A percentile compares a stretch with the other conserved stretches of the same genome.
Evolutionary conservation across 257 asterid genomes (phyloP).

Genomic region (Galeopsis tetrahit): DNA sequence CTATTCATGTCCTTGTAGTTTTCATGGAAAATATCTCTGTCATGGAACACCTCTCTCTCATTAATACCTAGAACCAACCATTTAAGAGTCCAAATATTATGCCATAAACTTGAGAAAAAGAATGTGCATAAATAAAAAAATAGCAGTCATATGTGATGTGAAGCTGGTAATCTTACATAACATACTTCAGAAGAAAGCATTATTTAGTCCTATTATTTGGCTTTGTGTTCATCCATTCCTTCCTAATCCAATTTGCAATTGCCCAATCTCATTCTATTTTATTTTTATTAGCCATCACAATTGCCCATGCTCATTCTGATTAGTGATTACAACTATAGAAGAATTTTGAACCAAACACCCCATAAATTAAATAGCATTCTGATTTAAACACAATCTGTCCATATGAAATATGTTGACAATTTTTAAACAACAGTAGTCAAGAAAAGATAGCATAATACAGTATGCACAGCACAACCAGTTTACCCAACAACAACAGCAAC

Average conservation of each 20-base stretch:
- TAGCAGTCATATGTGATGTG: neutral
- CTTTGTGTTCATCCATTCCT: neutral
- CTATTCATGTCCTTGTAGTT: slow-evolving; percentile 75
- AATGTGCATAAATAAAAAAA: neutral
- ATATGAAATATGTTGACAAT: slow-evolving; percentile 1
- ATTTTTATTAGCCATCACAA: no score
- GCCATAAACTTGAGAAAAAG: slow-evolving; percentile 24
- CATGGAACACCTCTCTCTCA: slow-evolving; percentile 60
- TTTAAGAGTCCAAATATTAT: slow-evolving; percentile 30
- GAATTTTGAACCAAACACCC: no score
- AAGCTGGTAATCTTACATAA: neutral
- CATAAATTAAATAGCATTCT: neutral
- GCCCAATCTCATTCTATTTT: no score
- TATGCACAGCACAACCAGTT: neutral
- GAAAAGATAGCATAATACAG: neutral
- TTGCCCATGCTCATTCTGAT: no score
- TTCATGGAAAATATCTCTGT: slow-evolving; percentile 55
- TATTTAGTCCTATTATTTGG: neutral
- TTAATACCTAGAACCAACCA: slow-evolving; percentile 40
- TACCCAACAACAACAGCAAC: slow-evolving; percentile 4
- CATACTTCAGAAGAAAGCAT: slow-evolving; percentile 6
- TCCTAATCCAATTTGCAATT: neutral
- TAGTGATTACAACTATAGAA: no score
- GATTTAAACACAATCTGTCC: slow-evolving; percentile 15
- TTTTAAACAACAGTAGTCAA: neutral